Conservation (phyloP, 2,329 filamentous ascomycete genomes). For the Xylaria sp. region DNA sequence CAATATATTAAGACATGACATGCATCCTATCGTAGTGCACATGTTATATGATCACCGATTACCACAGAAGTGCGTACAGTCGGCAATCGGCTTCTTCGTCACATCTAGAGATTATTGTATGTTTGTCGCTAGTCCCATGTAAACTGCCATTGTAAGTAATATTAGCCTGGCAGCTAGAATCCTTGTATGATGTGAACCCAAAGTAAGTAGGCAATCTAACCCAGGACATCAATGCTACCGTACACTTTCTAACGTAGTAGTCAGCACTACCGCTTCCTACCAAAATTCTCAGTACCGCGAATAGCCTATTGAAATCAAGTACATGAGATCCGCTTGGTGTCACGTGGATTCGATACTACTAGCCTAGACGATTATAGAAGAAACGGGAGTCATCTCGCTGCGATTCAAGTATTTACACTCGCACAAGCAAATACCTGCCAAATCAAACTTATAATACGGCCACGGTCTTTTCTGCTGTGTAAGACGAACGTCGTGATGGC, state of each 20-base stretch:
- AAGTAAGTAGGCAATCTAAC: not conserved
- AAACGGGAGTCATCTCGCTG: not conserved
- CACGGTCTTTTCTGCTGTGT: not conserved
- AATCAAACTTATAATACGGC: not conserved
- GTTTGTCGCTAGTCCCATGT: not conserved
- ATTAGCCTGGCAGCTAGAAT: not conserved
- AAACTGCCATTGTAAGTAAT: not conserved
- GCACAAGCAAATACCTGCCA: not conserved
- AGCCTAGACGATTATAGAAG: not conserved
- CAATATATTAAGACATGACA: slow-evolving; percentile 6
- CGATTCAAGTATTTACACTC: not conserved
- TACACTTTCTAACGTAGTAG: not conserved
- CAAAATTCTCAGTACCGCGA: not conserved
- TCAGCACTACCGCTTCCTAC: not conserved
- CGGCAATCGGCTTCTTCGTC: not conserved
- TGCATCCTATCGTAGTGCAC: not conserved
- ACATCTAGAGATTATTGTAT: not conserved
- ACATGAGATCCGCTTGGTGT: not conserved
- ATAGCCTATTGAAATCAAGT: slow-evolving; percentile 17
- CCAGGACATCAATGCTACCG: not conserved
- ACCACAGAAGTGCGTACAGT: not conserved
- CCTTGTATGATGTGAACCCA: not conserved
- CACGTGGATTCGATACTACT: slow-evolving; percentile 20
- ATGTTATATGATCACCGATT: not conserved
- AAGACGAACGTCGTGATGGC: slow-evolving; percentile 31